phyloP scores from a whole-genome alignment of 331 rosid species.

The Quercus tomentella region DNA sequence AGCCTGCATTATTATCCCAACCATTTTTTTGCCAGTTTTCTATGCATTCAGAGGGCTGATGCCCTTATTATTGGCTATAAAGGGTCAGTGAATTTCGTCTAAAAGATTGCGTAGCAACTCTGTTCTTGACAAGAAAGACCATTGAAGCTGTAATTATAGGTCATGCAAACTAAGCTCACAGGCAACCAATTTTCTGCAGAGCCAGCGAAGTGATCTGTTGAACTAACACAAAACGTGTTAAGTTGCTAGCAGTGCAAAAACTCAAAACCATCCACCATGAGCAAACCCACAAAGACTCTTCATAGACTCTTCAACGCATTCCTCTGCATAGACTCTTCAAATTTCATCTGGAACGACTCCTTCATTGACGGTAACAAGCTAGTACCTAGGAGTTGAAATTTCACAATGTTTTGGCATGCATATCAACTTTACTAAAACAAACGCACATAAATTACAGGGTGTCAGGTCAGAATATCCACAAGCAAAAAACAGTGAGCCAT shows the following conservation, averaged over 20 bases:
- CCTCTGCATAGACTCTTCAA: not conserved
- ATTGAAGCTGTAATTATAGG: not conserved
- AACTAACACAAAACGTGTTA: too few species aligned
- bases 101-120: too few species aligned
- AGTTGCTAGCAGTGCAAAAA: not conserved
- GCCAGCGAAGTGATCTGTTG: not conserved
- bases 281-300: not conserved
- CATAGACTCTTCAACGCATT: not conserved
- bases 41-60: too few species aligned
- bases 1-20: too few species aligned
- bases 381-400: conserved; percentile 12
- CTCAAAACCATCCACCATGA: too few species aligned
- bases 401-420: conserved; percentile 12
- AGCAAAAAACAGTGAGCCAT: not conserved
- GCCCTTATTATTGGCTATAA: too few species aligned
- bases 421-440: not conserved
- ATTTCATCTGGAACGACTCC: not conserved
- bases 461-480: not conserved
- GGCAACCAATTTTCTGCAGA: not conserved
- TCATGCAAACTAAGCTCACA: not conserved
- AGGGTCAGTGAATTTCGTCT: too few species aligned
- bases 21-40: too few species aligned
- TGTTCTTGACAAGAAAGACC: not conserved
- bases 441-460: conserved; percentile 4
- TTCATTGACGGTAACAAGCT: not conserved